Conservation (phyloP, 768 basidiomycete genomes). For the Peribolospora baueri region DNA sequence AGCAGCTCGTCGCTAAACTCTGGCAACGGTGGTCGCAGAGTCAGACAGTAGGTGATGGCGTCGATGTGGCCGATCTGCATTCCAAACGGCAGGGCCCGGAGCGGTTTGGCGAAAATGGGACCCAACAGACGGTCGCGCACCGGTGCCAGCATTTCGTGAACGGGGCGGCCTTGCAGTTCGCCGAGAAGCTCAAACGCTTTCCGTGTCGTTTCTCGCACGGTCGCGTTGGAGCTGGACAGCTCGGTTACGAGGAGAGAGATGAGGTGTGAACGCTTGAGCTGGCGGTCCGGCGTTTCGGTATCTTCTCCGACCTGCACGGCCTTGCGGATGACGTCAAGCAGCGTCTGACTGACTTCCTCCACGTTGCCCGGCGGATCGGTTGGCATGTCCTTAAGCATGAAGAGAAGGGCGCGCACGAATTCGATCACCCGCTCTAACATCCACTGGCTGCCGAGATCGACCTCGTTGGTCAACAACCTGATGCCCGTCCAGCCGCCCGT, state of each 20-base stretch:
- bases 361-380: conserved; percentile 63
- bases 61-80: conserved; percentile 98
- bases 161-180: conserved; percentile 40
- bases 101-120: conserved; percentile 83
- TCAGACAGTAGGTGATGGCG: conserved; percentile 79
- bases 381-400: conserved; percentile 83
- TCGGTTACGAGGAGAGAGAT: conserved; percentile 59
- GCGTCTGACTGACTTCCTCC: conserved; percentile 49
- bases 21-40: conserved; percentile 62
- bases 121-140: conserved; percentile 71
- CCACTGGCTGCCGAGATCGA: conserved; percentile 51
- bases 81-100: conserved; percentile 75
- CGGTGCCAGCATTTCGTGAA: conserved; percentile 53
- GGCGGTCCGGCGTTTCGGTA: conserved; percentile 25
- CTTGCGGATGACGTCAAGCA: conserved; percentile 26
- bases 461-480: conserved; percentile 45
- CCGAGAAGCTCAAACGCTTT: conserved; percentile 55
- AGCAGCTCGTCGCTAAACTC: conserved; percentile 81
- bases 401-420: conserved; percentile 64
- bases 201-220: conserved; percentile 64
- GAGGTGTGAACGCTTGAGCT: conserved; percentile 28
- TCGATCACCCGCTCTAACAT: conserved; percentile 68
- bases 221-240: conserved; percentile 57
- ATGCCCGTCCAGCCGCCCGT: conserved; percentile 74
- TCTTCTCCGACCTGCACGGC: conserved; percentile 1